Evolutionary conservation across 768 basidiomycete species (phyloP).

Genomic region (Trametes cubensis): DNA sequence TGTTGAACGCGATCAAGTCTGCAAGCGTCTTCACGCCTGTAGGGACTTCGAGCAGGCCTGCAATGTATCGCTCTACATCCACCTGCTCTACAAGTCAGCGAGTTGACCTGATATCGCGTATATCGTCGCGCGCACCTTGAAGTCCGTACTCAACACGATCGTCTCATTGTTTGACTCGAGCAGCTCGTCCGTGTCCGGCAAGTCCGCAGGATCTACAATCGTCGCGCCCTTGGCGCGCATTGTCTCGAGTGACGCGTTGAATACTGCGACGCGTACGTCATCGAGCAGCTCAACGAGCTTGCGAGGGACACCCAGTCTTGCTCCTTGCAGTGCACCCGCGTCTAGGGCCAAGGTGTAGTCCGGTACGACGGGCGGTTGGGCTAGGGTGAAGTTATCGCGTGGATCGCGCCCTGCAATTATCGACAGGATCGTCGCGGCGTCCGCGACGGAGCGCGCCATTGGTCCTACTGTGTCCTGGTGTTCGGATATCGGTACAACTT

Average conservation of each 20-base stretch:
- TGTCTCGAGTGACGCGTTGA: conserved; percentile 42
- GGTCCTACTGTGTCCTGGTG: conserved; percentile 42
- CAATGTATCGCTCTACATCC: conserved; percentile 52
- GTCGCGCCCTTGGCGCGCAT: conserved; percentile 45
- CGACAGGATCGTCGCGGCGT: conserved; percentile 37
- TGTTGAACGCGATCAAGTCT: conserved; percentile 61
- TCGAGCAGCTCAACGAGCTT: conserved; percentile 33
- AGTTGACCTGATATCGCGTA: background rate
- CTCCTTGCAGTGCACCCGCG: conserved; percentile 46
- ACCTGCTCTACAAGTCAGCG: conserved; percentile 38
- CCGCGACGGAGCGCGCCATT: conserved; percentile 37
- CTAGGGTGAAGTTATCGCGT: conserved; percentile 42
- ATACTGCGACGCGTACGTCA: conserved; percentile 37
- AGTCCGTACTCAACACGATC: conserved; percentile 55
- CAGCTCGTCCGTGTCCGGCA: conserved; percentile 55
- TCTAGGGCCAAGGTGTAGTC: conserved; percentile 57
- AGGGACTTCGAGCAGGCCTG: conserved; percentile 51
- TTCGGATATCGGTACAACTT: conserved; percentile 45
- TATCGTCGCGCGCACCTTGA: conserved; percentile 47
- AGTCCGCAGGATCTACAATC: conserved; percentile 62
- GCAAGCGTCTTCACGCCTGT: conserved; percentile 56
- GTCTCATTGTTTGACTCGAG: conserved; percentile 52
- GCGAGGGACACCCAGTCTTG: conserved; percentile 48
- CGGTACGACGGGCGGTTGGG: conserved; percentile 52
- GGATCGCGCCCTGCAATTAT: conserved; percentile 46